These are phyloP conservation scores for Podospora bellae-mahoneyi DNA, from an alignment of 495 filamentous ascomycete genomes.

Conservation along the genomic window DNA sequence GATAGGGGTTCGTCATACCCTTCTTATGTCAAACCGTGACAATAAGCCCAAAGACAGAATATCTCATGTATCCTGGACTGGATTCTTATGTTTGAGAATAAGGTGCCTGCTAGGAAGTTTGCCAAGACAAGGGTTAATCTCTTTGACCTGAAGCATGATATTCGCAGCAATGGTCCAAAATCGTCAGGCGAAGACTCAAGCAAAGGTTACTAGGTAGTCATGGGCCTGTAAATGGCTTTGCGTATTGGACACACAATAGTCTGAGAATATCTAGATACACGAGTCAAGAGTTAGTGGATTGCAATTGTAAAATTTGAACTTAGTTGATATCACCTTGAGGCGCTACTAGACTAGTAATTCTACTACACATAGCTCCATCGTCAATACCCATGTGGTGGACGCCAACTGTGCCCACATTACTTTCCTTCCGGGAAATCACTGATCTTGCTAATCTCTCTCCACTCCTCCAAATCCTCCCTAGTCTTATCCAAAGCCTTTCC, in stretches of 20 bases:
- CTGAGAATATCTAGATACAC: too few relatives aligned
- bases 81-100: constrained; percentile 48
- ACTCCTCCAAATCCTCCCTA: constrained; percentile 12
- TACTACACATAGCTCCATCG: background rate
- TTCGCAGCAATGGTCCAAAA: background rate
- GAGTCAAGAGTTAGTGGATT: too few relatives aligned
- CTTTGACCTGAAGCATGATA: constrained; percentile 20
- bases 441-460: constrained; percentile 9
- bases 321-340: too few relatives aligned
- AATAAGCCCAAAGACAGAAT: constrained; percentile 36
- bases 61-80: constrained; percentile 50
- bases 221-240: too few relatives aligned
- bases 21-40: too few relatives aligned
- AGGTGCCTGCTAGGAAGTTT: constrained; percentile 43
- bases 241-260: too few relatives aligned
- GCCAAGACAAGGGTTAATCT: constrained; percentile 26
- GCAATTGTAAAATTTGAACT: too few relatives aligned
- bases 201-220: background rate
- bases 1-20: too few relatives aligned
- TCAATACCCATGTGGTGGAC: background rate
- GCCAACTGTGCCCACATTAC: background rate
- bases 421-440: constrained; percentile 10
- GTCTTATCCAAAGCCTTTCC: constrained; percentile 7
- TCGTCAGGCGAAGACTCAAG: background rate
- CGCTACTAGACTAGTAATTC: background rate